Evolutionary conservation across 345 rosid species (phyloP).

Genomic region (Sisymbrium irio): DNA sequence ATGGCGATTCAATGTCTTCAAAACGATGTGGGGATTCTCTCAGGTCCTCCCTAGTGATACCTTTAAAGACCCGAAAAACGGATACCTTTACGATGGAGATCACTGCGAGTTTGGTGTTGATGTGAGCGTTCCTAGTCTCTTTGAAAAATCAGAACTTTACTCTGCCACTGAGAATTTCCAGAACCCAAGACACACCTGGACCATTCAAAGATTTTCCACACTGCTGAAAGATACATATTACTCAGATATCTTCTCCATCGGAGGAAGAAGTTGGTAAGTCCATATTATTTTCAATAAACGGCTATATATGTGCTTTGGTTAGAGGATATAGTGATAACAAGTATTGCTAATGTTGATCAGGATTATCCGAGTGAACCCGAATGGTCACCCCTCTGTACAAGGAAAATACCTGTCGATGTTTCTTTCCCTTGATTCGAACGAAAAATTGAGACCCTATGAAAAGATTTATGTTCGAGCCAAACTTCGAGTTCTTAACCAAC

Average conservation of each 20-base stretch:
- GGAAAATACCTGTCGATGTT: constrained; percentile 5
- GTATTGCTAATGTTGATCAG: background rate
- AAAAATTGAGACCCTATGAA: background rate
- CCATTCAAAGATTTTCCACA: background rate
- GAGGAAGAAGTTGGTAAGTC: constrained; percentile 23
- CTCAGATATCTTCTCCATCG: constrained; percentile 1
- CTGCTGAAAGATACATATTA: background rate
- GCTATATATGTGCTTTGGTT: background rate
- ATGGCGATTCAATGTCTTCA: background rate
- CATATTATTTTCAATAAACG: background rate
- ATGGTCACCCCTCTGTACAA: background rate
- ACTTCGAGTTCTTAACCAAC: constrained; percentile 7
- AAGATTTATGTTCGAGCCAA: background rate
- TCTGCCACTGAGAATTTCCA: background rate
- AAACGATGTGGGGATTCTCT: background rate
- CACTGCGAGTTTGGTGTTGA: background rate
- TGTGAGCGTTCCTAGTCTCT: background rate
- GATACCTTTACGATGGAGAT: background rate
- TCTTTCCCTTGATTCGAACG: background rate
- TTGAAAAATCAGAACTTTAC: background rate
- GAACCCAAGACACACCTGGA: background rate
- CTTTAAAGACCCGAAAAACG: background rate
- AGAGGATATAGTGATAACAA: background rate
- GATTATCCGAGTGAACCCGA: constrained; percentile 4
- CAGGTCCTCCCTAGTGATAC: background rate